Percentiles rank a stretch among this genome's conserved stretches.
phyloP scores from a whole-genome alignment of 768 basidiomycete species.

The Termitomyces sp. region DNA sequence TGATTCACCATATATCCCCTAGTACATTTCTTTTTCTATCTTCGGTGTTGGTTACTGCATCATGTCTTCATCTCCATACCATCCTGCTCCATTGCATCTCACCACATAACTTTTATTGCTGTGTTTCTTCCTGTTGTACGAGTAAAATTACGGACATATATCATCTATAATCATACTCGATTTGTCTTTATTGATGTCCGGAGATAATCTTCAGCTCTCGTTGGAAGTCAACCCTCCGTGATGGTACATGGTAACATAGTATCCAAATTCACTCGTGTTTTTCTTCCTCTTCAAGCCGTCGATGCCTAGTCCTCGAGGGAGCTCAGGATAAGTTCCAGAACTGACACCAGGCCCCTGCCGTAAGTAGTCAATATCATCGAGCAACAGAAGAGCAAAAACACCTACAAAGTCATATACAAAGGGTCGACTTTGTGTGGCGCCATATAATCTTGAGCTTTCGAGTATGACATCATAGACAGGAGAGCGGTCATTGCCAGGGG shows the following conservation, averaged over 20 bases:
- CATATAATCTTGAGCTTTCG: conserved; percentile 78
- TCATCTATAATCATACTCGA: conserved; percentile 15
- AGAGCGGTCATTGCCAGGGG: conserved; percentile 74
- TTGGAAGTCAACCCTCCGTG: conserved; percentile 13
- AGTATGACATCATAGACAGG: conserved; percentile 74
- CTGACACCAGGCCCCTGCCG: conserved; percentile 54
- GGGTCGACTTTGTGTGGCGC: conserved; percentile 70
- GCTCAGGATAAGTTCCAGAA: conserved; percentile 46
- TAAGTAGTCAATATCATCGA: background rate
- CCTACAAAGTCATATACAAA: conserved; percentile 77
- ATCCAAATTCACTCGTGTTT: conserved; percentile 37
- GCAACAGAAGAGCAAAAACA: conserved; percentile 1
- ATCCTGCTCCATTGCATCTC: conserved; percentile 10
- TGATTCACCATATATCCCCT: conserved; percentile 12
- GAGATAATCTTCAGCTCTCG: background rate
- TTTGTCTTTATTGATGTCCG: background rate
- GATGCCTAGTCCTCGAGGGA: conserved; percentile 20
- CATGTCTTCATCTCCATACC: conserved; percentile 11
- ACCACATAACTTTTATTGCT: conserved; percentile 16
- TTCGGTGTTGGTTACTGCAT: conserved; percentile 17
- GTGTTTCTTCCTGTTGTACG: conserved; percentile 16
- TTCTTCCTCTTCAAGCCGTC: conserved; percentile 27
- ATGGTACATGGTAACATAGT: conserved; percentile 45
- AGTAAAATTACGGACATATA: conserved; percentile 11
- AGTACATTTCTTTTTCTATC: conserved; percentile 12